Percentiles rank a stretch among this genome's conserved stretches.
Evolutionary conservation across 352 stramenopile species (phyloP).

Genomic region (Pythium phragmitis): DNA sequence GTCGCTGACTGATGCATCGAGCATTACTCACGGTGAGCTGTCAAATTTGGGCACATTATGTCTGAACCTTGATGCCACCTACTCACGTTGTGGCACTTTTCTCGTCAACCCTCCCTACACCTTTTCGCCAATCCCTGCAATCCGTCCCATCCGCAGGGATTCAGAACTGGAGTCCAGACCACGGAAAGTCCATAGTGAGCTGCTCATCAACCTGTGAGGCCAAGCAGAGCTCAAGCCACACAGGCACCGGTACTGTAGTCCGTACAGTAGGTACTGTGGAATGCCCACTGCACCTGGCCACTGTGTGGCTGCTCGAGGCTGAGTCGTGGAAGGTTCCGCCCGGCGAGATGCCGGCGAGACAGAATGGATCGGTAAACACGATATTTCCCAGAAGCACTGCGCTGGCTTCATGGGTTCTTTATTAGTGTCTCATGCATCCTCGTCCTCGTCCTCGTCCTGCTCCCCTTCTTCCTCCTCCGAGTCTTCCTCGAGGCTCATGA

Average conservation of each 20-base stretch:
- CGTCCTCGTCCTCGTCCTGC: constrained; percentile 17
- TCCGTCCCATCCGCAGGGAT: background rate
- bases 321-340: constrained; percentile 5
- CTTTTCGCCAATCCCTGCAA: background rate
- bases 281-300: background rate
- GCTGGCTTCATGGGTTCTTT: background rate
- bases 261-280: too few relatives aligned
- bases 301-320: constrained; percentile 1
- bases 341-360: constrained; percentile 19
- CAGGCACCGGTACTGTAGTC: background rate
- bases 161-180: constrained; percentile 4
- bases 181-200: background rate
- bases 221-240: background rate
- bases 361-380: background rate
- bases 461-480: constrained; percentile 22
- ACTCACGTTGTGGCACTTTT: constrained; percentile 3
- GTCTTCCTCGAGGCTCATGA: constrained; percentile 62
- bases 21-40: background rate
- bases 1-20: too few relatives aligned
- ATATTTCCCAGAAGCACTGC: background rate
- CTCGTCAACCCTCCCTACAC: constrained; percentile 2
- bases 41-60: background rate
- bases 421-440: constrained; percentile 1
- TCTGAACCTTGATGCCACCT: background rate
- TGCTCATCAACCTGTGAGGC: background rate